Evolutionary conservation across 2,329 filamentous ascomycete genomes (phyloP).

Genomic region (Diaporthe capsici): DNA sequence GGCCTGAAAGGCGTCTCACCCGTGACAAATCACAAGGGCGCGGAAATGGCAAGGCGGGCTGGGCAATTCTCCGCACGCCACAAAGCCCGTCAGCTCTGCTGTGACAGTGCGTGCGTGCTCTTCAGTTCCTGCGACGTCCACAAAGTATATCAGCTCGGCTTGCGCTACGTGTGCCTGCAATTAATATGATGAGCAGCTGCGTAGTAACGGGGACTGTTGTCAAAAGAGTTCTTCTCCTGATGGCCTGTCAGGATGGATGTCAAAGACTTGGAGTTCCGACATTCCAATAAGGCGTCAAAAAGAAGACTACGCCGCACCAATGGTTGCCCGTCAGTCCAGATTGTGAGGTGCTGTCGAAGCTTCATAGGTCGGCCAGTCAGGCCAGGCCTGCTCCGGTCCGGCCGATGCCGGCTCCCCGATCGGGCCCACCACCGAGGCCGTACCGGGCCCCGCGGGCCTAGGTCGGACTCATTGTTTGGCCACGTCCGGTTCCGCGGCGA

Average conservation of each 20-base stretch:
- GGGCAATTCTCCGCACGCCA: slow-evolving; percentile 27
- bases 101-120: neutral
- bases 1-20: slow-evolving; percentile 15
- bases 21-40: slow-evolving; percentile 29
- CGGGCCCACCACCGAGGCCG: slow-evolving; percentile 16
- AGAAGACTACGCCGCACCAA: neutral
- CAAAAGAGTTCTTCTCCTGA: neutral
- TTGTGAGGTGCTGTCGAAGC: neutral
- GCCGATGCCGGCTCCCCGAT: slow-evolving; percentile 25
- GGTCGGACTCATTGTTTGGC: neutral
- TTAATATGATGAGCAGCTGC: too few species aligned
- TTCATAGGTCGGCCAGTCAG: neutral
- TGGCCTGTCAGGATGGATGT: neutral
- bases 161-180: neutral
- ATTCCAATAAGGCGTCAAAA: neutral
- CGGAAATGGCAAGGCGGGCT: slow-evolving; percentile 13
- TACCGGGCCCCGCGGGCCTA: neutral
- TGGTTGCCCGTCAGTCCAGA: neutral
- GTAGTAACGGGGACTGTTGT: neutral
- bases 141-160: neutral
- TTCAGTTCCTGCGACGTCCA: neutral
- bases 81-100: neutral
- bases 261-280: neutral
- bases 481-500: neutral
- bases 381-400: neutral